Base-by-base conservation (phyloP, 2,329 filamentous ascomycete genomes). In the Penicillium sp. region DNA sequence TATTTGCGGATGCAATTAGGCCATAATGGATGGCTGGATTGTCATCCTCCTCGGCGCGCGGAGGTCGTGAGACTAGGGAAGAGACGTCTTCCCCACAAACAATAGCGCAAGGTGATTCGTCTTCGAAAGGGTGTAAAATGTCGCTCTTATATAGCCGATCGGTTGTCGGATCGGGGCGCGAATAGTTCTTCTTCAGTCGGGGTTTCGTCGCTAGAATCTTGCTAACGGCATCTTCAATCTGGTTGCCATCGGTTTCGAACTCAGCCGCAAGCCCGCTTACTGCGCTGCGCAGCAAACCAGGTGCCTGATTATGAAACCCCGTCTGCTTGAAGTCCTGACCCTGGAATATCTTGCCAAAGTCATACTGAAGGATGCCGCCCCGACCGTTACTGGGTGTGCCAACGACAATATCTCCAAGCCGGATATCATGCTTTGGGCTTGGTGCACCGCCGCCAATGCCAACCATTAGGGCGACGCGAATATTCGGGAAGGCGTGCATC, bases 391-490 rank as follows among this genome's bases (percentile, higher is more conserved):
- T 16, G 9, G 57, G 50, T 1, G 27, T n/a, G 8, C 57, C 54
- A 6, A 59, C 54, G 1, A 59, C 57, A 27, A 59, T 14, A 35
- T 59, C 57, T 3, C 57, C 57, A 3, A 74, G 67, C 7, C 68
- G 65, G 26, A 73, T 70, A 57, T 73, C 69, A n/a, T 56, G 39
- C 27, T 64, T 63, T 46, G 31, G 1, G 42, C 58, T 66, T 3
- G 68, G 69, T 29, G 53, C 65, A 11, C 69, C 71, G 24, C 73
- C 73, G 1, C 71, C 78, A 49, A 80, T 76, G 19, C 79, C 79
- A 2, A 81, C 77, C 73, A 81, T 76, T 1, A 81, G 65, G 3
- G 72, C 71, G 39, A 79, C 54, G 14, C 65, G 54, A 26, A 75
- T 27, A 31, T 71, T 71, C 0, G 69, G 42, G 59, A 78, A 57